Percentiles rank a stretch among this genome's conserved stretches.
Conservation (phyloP, 129 eudicot species). For the Flaveria brownii region DNA sequence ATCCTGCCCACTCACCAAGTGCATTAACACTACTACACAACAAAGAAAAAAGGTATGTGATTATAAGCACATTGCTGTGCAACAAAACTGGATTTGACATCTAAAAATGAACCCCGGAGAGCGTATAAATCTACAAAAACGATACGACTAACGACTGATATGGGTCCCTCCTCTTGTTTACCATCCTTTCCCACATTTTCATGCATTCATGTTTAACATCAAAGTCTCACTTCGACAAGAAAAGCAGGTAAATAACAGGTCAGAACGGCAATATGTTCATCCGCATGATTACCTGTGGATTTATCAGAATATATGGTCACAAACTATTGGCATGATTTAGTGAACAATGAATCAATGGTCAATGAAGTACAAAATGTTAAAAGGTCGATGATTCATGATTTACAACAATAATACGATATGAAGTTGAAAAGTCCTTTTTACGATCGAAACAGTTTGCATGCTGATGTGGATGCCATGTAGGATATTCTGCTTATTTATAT, state of each 20-base stretch:
- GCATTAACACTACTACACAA: too few relatives aligned
- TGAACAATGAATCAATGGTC: too few relatives aligned
- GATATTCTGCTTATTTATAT: neutral
- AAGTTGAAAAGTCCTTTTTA: neutral
- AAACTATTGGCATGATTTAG: too few relatives aligned
- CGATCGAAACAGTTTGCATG: neutral
- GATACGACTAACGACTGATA: conserved; percentile 17
- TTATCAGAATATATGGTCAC: too few relatives aligned
- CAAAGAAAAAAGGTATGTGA: neutral
- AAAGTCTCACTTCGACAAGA: conserved; percentile 18
- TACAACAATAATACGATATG: too few relatives aligned
- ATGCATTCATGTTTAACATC: neutral
- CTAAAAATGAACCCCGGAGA: conserved; percentile 31
- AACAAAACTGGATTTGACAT: conserved; percentile 25
- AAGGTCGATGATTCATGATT: too few relatives aligned
- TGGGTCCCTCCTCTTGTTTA: conserved; percentile 20
- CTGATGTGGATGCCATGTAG: conserved; percentile 11
- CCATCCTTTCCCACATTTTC: neutral
- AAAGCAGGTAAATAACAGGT: neutral
- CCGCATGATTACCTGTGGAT: neutral
- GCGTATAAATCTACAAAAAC: conserved; percentile 25
- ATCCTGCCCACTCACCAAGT: neutral
- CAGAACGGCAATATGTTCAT: neutral
- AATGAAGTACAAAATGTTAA: too few relatives aligned
- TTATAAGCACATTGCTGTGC: conserved; percentile 4